A percentile compares a stretch with the other conserved stretches of the same genome.
Evolutionary conservation across 176 grass and related monocot species (phyloP).

Genomic region (Carex cristatella): DNA sequence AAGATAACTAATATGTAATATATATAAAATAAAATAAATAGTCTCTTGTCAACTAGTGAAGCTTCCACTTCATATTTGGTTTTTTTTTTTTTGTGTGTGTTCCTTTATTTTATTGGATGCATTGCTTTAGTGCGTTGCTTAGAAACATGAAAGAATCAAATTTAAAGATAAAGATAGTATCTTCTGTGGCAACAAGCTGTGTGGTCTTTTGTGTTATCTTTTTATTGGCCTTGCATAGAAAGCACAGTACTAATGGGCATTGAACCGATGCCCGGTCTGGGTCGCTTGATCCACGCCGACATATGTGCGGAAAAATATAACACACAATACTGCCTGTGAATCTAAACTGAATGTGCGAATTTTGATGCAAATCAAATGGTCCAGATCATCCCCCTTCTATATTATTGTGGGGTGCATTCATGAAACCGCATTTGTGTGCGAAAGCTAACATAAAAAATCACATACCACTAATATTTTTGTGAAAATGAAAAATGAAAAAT

Average conservation of each 20-base stretch:
- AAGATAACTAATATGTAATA: background rate
- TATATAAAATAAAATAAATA: background rate
- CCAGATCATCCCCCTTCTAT: background rate
- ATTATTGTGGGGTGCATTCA: background rate
- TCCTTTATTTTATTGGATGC: background rate
- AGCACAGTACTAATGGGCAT: too few relatives aligned
- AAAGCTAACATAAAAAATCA: too few relatives aligned
- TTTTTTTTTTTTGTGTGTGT: background rate
- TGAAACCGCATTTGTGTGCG: background rate
- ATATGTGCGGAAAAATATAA: too few relatives aligned
- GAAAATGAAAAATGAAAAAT: too few relatives aligned
- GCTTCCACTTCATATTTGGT: background rate
- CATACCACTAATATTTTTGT: too few relatives aligned
- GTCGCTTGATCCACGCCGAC: too few relatives aligned
- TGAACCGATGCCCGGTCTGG: too few relatives aligned
- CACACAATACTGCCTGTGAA: too few relatives aligned
- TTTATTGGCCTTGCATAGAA: background rate
- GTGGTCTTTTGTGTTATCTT: background rate
- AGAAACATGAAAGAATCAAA: background rate
- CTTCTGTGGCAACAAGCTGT: background rate
- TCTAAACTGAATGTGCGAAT: too few relatives aligned
- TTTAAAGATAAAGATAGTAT: background rate
- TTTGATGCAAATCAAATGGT: too few relatives aligned
- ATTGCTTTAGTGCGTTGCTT: background rate
- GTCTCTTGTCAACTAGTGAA: constrained; percentile 6